These are phyloP conservation scores for Dendrobium huoshanense DNA, from an alignment of 106 monocot species.

Conservation along the genomic window DNA sequence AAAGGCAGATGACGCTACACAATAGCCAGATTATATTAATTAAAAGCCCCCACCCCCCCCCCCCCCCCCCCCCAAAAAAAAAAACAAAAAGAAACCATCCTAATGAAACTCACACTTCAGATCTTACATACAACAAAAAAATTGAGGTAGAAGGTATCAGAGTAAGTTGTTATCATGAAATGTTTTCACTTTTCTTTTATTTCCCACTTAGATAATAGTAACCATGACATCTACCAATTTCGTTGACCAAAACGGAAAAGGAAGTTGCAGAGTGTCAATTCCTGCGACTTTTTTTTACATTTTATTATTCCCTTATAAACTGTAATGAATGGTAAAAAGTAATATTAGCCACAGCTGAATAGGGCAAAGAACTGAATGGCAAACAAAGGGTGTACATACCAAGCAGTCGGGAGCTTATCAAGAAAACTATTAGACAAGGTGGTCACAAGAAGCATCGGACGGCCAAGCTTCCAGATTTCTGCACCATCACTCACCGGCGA, in stretches of 20 bases:
- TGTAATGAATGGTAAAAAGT: not conserved
- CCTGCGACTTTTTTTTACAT: not conserved
- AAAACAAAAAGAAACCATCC: not conserved
- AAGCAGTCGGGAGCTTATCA: conserved; percentile 64
- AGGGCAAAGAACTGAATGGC: not conserved
- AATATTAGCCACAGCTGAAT: not conserved
- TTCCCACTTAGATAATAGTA: not conserved
- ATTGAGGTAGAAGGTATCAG: not conserved
- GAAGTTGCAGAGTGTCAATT: not conserved
- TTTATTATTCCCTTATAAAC: not conserved
- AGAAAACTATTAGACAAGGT: conserved; percentile 35
- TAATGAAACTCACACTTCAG: not conserved
- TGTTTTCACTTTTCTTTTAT: not conserved
- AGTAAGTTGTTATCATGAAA: not conserved
- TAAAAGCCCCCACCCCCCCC: no score
- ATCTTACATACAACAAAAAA: not conserved
- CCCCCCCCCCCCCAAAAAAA: no score
- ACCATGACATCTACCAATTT: not conserved
- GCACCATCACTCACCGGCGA: conserved; percentile 14
- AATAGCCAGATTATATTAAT: no score
- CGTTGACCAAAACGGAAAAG: not conserved
- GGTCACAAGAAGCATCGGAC: conserved; percentile 47
- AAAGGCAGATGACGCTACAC: no score
- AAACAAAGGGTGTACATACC: conserved; percentile 28
- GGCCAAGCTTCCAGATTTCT: conserved; percentile 39